Evolutionary conservation across 805 yeast species (phyloP).

Genomic region (Lipomyces japonicus): DNA sequence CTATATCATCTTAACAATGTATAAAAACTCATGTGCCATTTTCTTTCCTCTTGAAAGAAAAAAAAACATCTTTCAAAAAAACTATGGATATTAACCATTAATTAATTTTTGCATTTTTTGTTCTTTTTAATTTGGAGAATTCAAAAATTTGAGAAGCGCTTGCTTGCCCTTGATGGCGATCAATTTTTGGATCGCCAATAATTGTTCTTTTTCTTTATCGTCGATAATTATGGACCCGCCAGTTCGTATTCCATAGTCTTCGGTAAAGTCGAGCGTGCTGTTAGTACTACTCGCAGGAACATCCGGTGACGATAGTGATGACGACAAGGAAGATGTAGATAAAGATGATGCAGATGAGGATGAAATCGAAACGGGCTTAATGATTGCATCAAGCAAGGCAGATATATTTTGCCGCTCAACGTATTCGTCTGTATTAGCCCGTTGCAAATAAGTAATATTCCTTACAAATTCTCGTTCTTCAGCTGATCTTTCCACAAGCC

Average conservation of each 20-base stretch:
- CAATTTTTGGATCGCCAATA: conserved; percentile 55
- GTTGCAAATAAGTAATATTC: conserved; percentile 30
- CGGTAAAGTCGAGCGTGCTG: neutral
- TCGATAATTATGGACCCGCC: neutral
- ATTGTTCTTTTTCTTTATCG: conserved; percentile 14
- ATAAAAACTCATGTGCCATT: too few relatives aligned
- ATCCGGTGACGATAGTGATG: neutral
- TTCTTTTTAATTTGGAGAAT: too few relatives aligned
- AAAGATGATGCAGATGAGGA: neutral
- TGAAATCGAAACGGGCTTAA: neutral
- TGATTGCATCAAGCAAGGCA: conserved; percentile 22
- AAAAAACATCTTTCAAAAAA: too few relatives aligned
- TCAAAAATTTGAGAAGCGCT: conserved; percentile 57
- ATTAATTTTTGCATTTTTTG: neutral
- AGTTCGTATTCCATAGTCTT: neutral
- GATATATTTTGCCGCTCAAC: conserved; percentile 14
- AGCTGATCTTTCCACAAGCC: conserved; percentile 20
- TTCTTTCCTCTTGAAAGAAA: too few relatives aligned
- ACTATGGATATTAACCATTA: too few relatives aligned
- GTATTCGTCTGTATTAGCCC: conserved; percentile 27
- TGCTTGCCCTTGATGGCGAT: conserved; percentile 69
- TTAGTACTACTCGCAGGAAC: neutral
- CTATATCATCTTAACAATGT: too few relatives aligned
- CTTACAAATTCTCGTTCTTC: conserved; percentile 24
- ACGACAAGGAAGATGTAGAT: neutral